Base-by-base conservation (phyloP, 1,139 yeast species). In the Scheffersomyces segobiensis region DNA sequence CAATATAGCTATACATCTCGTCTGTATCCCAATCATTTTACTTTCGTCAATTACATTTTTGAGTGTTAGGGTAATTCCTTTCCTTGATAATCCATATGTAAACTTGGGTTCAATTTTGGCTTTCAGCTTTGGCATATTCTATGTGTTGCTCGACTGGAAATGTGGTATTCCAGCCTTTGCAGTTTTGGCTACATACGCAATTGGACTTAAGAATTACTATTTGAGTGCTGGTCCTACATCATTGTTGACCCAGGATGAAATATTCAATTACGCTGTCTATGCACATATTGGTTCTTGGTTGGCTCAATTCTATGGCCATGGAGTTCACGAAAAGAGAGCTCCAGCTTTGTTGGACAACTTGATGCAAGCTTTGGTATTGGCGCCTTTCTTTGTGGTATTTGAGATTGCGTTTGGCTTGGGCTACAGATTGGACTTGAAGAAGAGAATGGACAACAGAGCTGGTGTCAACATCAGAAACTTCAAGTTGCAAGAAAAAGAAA, bases 271-370 rank as follows among this genome's bases (percentile, higher is more conserved):
- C 53, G 80, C 85, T 3, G 60, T 75, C 42, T 65, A 60, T 0
- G 64, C 83, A 32, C 90, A 89, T 70, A 70, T 82, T 0, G 53
- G 73, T 1, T 78, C 90, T 17, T 95, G 99, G 98, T 67, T 87
- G 21, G 87, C 87, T n/a, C 98, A 95, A 69, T 93, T 95, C 72
- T 80, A 89, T 59, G 98, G 98, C 4, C 98, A 95, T 69, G 95
- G 90, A 1, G 81, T 84, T 19, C 91, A 86, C 67, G 99, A 95
- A 70, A 82, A 81, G 61, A 80, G 93, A 55, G 91, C 93, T 0
- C 99, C 99, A 0, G 98, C 98, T 0, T 75, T 95, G 59, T 71
- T 91, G 55, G 97, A 93, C 67, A 93, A 88, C 68, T 76, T 92
- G 56, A 75, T 88, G 14, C 98, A 93, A 69, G 96, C 98, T 1